Base-by-base conservation (phyloP, 164 flowering plant species). In the Stephania yunnanensis region DNA sequence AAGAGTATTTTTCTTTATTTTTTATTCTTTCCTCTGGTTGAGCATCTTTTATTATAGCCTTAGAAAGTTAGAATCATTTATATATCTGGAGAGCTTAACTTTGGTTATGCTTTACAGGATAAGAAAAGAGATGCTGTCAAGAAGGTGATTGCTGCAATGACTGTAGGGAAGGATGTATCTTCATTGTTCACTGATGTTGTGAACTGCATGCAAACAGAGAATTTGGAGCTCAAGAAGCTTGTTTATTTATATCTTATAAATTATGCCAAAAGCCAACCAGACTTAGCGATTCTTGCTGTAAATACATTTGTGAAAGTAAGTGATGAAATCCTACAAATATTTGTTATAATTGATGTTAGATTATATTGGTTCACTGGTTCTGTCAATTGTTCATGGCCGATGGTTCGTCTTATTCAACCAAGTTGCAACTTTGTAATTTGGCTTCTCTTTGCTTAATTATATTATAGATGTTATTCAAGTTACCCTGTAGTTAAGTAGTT, bases 101-200 rank as follows among this genome's bases (percentile, higher is more conserved):
- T 71, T 68, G 50, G 13, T 19, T 66, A 46, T 80, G 75, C 69
- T 58, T n/a, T 81, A 70, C 78, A 96, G 99, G 99, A 96, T 84
- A 96, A 96, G 90, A 90, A 91, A 79, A 96, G 92, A 80, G 98
- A 94, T 94, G 99, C 98, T 48, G 99, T 96, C 19, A 94, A 96
- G 85, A 96, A 94, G 84, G 99, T 96, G 45, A 94, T 96, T 85
- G 99, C 99, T 78, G 99, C 99, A 45, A 96, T 96, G 99, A 96
- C 99, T 7, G 99, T 96, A 72, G 99, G 99, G 74, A 96, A 96
- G 84, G 99, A 96, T 84, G 99, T 96, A 17, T 96, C 99, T 61
- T 96, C 98, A 44, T 81, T 96, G 74, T 96, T 96, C 80, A 91
- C 97, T 8, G 99, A 96, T 84, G 98, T 96, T 72, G 97, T 96